Base-by-base conservation (phyloP, 495 filamentous ascomycete genomes). In the Xylaria grammica region DNA sequence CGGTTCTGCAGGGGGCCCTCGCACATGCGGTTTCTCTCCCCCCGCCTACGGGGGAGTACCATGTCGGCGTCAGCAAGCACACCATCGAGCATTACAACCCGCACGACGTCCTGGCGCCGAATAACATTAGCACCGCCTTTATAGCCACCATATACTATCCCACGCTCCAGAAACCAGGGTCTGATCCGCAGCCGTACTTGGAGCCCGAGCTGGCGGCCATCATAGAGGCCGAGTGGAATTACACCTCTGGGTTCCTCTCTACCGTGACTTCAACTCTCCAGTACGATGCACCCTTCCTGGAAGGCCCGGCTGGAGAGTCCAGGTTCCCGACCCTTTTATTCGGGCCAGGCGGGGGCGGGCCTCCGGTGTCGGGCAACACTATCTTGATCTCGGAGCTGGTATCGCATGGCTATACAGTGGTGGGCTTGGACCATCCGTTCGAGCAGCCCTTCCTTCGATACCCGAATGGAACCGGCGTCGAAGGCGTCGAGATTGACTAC, bases 351-450 rank as follows among this genome's bases (percentile, higher is more conserved):
- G 70, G 53, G 8, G 70, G 60, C 26, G 70, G 60, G 70, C 58
- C 83, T 2, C 68, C 68, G 0, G 63, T 65, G 32, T 60, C 66
- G 17, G 70, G 63, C 2, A 67, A 82, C 67, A 79, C 70, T 7
- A 72, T 74, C 49, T 51, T 81, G 27, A 72, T 77, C 32, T 74
- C 79, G 52, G 76, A 75, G 44, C 72, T 85, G 17, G 81, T 83
- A 3, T 84, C 81, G 54, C 62, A 75, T 20, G 84, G 84, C 26
- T 83, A 78, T 63, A 73, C 76, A 29, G 82, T 87, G 20, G 67
- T 82, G 1, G 74, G 77, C 11, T 60, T 86, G 22, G 84, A 87
- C 58, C 76, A 81, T 44, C 74, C 83, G 0, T 82, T 81, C 55
- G 84, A 85, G 58, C 71, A 79, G 22, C 51, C 64, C 11, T 72